Evolutionary conservation across 306 rosid genomes (phyloP), one percentile per base, ranked within the genome.

Genomic region (Fragaria iinumae): DNA sequence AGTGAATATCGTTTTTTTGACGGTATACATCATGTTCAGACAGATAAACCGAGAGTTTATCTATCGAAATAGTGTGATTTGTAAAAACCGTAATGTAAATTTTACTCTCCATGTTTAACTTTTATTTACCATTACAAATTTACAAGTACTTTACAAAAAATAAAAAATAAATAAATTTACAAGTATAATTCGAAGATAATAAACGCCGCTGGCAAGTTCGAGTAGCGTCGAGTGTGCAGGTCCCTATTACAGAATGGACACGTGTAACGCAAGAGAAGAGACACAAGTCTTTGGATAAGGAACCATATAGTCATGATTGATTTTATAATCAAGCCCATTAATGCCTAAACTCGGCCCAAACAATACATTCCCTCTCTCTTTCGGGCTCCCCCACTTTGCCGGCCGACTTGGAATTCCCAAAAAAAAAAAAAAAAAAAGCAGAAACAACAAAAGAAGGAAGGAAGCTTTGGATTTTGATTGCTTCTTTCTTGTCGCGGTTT

Each of bases 361-460:
- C 14, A 27, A 11, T 20, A n/a, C 18, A n/a, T 43, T 47, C 69
- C 17, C 2, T 17, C 32, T 47, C 69, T 9, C 2, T 18, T 57
- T 25, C 29, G 68, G 64, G 75, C 74, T 77, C n/a, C 53, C 45
- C 53, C 36, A 17, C 68, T 50, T 77, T 5, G 80, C 75, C 80
- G 59, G 75, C 75, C 55, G 8, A n/a, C 32, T 72, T 45, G 71
- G 69, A 29, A 17, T 56, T 57, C 39, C 59, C 60, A 52, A 21
- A 1, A 32, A 36, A 21, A 6, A 16, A 6, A 4, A 4, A 45
- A 4, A 39, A 4, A 7, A 0, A 8, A 0, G 9, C 25, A 25
- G 0, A 63, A 63, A 63, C 43, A 14, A 63, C 68, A 63, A 13
- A 0, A 57, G 23, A 12, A 2, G 41, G 14, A 21, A 52, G 7